Evolutionary conservation across 208 protist species (phyloP).

Genomic region (Naegleria lovaniensis): DNA sequence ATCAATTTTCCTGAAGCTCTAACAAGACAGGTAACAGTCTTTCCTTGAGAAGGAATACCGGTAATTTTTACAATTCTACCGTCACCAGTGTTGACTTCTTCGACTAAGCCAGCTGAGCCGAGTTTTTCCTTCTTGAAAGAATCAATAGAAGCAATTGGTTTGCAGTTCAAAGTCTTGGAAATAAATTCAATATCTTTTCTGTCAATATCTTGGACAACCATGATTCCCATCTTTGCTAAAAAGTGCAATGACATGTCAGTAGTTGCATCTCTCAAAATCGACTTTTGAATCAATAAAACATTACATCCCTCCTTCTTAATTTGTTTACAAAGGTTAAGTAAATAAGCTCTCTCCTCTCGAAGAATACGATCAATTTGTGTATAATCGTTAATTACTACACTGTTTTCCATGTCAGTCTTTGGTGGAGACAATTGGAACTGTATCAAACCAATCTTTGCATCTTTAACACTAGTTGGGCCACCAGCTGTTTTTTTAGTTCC

Average conservation of each 20-base stretch:
- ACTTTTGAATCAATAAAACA: constrained; percentile 99
- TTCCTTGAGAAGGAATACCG: constrained; percentile 72
- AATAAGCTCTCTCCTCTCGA: constrained; percentile 94
- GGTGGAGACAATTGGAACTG: constrained; percentile 98
- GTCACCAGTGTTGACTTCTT: constrained; percentile 73
- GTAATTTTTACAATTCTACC: constrained; percentile 89
- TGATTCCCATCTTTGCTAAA: constrained; percentile 97
- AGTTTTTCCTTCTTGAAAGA: constrained; percentile 90
- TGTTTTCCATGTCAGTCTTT: constrained; percentile 93
- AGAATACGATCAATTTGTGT: constrained; percentile 95
- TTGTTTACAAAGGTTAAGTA: constrained; percentile 91
- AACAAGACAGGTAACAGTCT: constrained; percentile 90
- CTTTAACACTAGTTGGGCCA: constrained; percentile 78
- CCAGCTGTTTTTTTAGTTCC: constrained; percentile 75
- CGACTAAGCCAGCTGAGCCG: constrained; percentile 65
- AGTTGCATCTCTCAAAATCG: constrained; percentile 95
- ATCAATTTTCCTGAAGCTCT: constrained; percentile 92
- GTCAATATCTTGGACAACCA: constrained; percentile 98
- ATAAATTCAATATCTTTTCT: constrained; percentile 98
- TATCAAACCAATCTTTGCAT: constrained; percentile 98
- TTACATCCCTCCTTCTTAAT: constrained; percentile 97
- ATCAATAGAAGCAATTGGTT: constrained; percentile 92
- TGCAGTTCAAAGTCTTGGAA: constrained; percentile 89
- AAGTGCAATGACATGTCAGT: constrained; percentile 95
- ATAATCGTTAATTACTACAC: constrained; percentile 91